Evolutionary conservation across 768 basidiomycete species (phyloP), one percentile per base, ranked within the genome.

Genomic region (Mrakia frigida): DNA sequence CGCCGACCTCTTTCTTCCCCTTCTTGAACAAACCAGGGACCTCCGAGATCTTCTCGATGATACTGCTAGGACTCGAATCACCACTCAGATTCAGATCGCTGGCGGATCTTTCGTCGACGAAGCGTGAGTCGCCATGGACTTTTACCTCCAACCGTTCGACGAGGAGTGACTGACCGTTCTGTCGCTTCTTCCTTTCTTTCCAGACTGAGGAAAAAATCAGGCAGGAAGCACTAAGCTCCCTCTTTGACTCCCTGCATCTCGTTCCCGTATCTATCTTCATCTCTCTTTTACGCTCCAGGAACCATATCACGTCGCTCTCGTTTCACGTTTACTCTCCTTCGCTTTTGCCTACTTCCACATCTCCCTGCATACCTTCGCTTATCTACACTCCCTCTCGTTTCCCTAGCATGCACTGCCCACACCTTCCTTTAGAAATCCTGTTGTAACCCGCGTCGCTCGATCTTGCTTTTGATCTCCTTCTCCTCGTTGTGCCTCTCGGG

Each of bases 81-180:
- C 35, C 65, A 68, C 65, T 23, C 35, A 68, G 37, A 39, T 68
- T 23, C 65, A 68, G 35, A 35, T 68, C 65, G 65, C 65, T 21
- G 65, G 65, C 9, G 65, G 35, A 6, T 35, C 35, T 6, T 68
- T 68, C 37, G 9, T 68, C 18, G 35, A 35, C 21, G 35, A 39
- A 21, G 4, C n/a, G 63, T 39, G 35, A 39, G 65, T 4, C 35
- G 2, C 39, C 16, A 9, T 41, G 3, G 21, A 18, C 37, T 21
- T 56, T 28, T 28, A 2, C 56, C 3, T 46, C 18, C 43, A 7
- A 18, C 43, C 43, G 43, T 18, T 46, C 18, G n/a, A n/a, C n/a
- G n/a, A n/a, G n/a, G n/a, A n/a, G n/a, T 56, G 6, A 6, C n/a
- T 56, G 56, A 56, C 56, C 25, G 25, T 11, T 28, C 56, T n/a